Evolutionary conservation across 768 basidiomycete genomes (phyloP).

Genomic region (Macrolepiota albuminosa): DNA sequence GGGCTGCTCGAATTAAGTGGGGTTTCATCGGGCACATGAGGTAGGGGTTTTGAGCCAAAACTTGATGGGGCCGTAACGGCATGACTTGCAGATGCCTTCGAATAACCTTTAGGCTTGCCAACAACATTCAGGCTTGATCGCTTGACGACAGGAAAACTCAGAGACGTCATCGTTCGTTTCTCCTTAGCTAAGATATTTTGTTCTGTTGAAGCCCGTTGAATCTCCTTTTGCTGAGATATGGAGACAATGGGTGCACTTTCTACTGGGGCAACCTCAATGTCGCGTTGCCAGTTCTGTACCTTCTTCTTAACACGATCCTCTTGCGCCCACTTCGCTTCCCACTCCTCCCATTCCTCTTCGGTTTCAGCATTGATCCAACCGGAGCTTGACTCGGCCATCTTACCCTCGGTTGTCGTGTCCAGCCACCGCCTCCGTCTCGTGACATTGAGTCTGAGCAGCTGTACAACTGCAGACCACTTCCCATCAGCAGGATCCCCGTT

Average conservation of each 20-base stretch:
- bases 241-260: constrained; percentile 9
- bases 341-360: constrained; percentile 45
- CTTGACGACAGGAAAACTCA: constrained; percentile 44
- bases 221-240: constrained; percentile 3
- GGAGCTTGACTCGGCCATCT: constrained; percentile 18
- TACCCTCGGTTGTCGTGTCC: constrained; percentile 18
- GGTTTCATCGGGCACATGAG: background rate
- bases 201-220: constrained; percentile 1
- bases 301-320: constrained; percentile 21
- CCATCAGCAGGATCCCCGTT: constrained; percentile 36
- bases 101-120: constrained; percentile 21
- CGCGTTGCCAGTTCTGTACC: constrained; percentile 23
- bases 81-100: background rate
- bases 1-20: background rate
- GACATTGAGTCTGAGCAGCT: constrained; percentile 34
- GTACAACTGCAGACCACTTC: constrained; percentile 41
- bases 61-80: constrained; percentile 3
- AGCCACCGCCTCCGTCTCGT: constrained; percentile 33
- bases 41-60: background rate
- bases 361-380: constrained; percentile 36
- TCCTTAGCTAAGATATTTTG: constrained; percentile 1
- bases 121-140: constrained; percentile 19
- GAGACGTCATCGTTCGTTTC: constrained; percentile 20
- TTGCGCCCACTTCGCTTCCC: constrained; percentile 33
- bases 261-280: constrained; percentile 9